Evolutionary conservation across 2,329 filamentous ascomycete genomes (phyloP).

Genomic region (Bipolaris zeicola): DNA sequence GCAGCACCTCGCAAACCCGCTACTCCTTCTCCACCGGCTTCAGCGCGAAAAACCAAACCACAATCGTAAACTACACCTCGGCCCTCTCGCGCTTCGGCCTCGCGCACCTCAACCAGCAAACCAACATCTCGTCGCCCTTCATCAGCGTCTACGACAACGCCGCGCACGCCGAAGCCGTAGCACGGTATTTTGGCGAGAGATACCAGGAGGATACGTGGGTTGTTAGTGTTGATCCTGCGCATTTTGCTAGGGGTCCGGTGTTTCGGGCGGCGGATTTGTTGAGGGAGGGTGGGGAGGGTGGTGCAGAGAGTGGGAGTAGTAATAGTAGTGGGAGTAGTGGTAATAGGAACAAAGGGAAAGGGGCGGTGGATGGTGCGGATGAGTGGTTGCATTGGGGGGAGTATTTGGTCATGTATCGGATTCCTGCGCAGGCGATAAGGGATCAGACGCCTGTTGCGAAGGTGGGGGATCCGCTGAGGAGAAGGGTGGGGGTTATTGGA

Average conservation of each 20-base stretch:
- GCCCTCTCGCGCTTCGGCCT: constrained; percentile 35
- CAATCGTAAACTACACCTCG: constrained; percentile 35
- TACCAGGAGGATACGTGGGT: constrained; percentile 32
- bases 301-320: not conserved
- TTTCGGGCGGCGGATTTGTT: constrained; percentile 41
- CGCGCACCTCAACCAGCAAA: constrained; percentile 40
- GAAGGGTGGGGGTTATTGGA: constrained; percentile 30
- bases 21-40: constrained; percentile 42
- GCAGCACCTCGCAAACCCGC: constrained; percentile 33
- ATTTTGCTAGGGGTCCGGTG: constrained; percentile 40
- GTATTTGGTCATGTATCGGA: constrained; percentile 44
- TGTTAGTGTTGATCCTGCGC: constrained; percentile 38
- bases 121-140: constrained; percentile 44
- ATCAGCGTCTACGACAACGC: constrained; percentile 41
- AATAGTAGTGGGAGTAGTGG: too few relatives aligned
- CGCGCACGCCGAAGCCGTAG: constrained; percentile 37
- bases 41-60: constrained; percentile 44
- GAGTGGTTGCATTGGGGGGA: constrained; percentile 42
- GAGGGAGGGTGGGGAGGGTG: constrained; percentile 3
- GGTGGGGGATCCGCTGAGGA: constrained; percentile 24
- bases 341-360: constrained; percentile 3
- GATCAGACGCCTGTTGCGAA: constrained; percentile 35
- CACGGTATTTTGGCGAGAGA: constrained; percentile 24
- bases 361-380: not conserved
- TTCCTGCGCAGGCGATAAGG: constrained; percentile 40